Conservation (phyloP, 208 protist species). For the Crithidia thermophila region DNA sequence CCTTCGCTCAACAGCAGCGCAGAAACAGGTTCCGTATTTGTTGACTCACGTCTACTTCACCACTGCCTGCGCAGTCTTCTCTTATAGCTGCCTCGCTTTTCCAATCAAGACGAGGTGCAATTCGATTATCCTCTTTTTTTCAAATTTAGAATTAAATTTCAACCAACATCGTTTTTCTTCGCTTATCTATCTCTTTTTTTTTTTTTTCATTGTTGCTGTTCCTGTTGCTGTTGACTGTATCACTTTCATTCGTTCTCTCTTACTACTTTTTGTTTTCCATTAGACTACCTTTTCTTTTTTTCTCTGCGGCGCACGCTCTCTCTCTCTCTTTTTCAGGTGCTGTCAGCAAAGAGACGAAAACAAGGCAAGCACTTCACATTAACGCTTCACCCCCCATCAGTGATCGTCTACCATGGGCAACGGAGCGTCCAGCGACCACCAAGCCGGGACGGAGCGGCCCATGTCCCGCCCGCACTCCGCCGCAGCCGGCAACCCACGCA, state of each 20-base stretch:
- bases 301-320: not conserved
- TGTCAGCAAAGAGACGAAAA: not conserved
- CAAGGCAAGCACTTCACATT: constrained; percentile 1
- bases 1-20: not conserved
- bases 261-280: not conserved
- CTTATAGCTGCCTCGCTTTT: no score
- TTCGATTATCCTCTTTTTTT: not conserved
- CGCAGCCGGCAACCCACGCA: constrained; percentile 10
- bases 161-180: not conserved
- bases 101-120: no score
- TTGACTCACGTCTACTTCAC: no score
- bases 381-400: no score
- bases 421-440: constrained; percentile 21
- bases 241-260: constrained; percentile 5
- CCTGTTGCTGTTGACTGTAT: not conserved
- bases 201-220: constrained; percentile 1
- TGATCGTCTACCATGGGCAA: constrained; percentile 28
- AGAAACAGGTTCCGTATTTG: no score
- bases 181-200: constrained; percentile 12
- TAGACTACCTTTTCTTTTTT: constrained; percentile 3
- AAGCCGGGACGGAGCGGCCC: constrained; percentile 1
- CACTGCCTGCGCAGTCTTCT: no score
- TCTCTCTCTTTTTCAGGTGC: constrained; percentile 16
- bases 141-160: no score
- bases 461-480: constrained; percentile 13